These are phyloP conservation scores for Aspergillus intermedius DNA, from an alignment of 2,329 filamentous ascomycete genomes.

Conservation along the genomic window DNA sequence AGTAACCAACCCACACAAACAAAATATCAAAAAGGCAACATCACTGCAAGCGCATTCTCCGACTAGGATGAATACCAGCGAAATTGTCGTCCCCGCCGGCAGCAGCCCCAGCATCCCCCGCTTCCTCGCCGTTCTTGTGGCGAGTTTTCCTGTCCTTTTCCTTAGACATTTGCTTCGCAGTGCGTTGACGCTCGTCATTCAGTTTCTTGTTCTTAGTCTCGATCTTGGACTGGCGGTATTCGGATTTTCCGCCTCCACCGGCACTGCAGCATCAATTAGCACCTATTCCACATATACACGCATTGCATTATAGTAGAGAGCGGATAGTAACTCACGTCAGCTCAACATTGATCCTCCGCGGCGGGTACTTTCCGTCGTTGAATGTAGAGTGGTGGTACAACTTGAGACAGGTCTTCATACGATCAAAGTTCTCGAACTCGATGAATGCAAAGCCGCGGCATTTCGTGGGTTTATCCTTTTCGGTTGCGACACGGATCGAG, in stretches of 20 bases:
- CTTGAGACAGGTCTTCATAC: conserved; percentile 88
- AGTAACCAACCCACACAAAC: conserved; percentile 1
- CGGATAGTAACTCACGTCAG: conserved; percentile 57
- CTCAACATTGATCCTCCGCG: conserved; percentile 85
- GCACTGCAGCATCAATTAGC: conserved; percentile 47
- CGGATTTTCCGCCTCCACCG: conserved; percentile 73
- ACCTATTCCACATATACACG: background rate
- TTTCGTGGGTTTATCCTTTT: conserved; percentile 55
- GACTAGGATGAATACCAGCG: conserved; percentile 40
- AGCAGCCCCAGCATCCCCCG: conserved; percentile 14
- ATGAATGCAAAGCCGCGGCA: conserved; percentile 78
- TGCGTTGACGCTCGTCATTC: conserved; percentile 57
- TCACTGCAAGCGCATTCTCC: conserved; percentile 31
- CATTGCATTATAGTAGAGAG: background rate
- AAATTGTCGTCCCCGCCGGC: conserved; percentile 18
- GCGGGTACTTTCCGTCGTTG: conserved; percentile 46
- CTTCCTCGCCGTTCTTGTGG: conserved; percentile 14
- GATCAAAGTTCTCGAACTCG: conserved; percentile 78
- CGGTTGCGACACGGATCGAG: conserved; percentile 65
- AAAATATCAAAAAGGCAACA: background rate
- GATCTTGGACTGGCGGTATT: conserved; percentile 68
- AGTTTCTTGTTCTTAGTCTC: conserved; percentile 79
- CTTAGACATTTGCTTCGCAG: conserved; percentile 44
- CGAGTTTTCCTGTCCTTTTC: conserved; percentile 31
- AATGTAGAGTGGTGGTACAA: conserved; percentile 84